Base-by-base conservation (phyloP, 2,329 filamentous ascomycete genomes). In the Elsinoe batatas region DNA sequence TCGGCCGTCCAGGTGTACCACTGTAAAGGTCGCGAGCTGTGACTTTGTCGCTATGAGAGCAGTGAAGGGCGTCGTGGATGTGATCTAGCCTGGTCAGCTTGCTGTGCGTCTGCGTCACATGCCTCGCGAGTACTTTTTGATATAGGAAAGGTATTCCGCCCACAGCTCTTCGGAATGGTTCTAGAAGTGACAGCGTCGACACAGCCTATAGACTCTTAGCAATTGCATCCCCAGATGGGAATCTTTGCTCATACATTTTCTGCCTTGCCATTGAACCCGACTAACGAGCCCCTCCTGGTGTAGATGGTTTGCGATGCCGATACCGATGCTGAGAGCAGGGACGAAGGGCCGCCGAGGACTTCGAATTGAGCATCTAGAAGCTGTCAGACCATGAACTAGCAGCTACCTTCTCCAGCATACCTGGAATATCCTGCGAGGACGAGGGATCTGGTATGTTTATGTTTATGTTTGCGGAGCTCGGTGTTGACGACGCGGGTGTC, bases 141-240 rank as follows among this genome's bases (percentile, higher is more conserved):
- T 97, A 97, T 58, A 98, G 79, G 72, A 98, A 98, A 1, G 93
- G 93, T 51, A 97, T 86, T 61, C 91, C 89, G 26, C 95, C 80
- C 47, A 84, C 71, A 20, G 86, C 85, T 69, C 93, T 83, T 58
- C 84, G 81, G 66, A 95, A 79, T 13, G 93, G 93, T 58, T 90
- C 86, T 56, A 97, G 81, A 53, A 96, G 72, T 43, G 90, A 91
- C 57, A 98, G 79, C 0, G 89, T 94, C 1, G 93, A 97, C 71
- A 94, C 81, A 13, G 88, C 85, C 88, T 94, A 64, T 12, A 18
- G 13, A 18, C 17, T 20, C 30, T 57, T 17, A 56, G 50, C 17
- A 57, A 51, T 26, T 17, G 26, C 46, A 15, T 53, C 38, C 36
- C 56, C 32, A 1, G 22, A 13, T 7, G 26, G 18, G 40, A 22